phyloP scores from a whole-genome alignment of 1,284 basidiomycete genomes.

The Gomphus sp. region DNA sequence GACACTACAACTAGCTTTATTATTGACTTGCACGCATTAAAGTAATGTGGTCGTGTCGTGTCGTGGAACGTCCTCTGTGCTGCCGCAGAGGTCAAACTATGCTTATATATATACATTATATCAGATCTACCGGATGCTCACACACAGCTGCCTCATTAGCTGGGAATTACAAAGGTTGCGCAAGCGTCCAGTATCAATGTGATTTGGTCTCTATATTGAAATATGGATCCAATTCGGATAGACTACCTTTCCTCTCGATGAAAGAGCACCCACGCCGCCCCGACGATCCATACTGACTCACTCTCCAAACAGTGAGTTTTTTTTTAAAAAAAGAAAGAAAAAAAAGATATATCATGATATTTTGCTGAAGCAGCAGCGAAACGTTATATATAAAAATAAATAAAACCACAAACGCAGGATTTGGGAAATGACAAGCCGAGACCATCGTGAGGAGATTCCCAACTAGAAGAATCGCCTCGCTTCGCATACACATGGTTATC shows the following conservation, averaged over 20 bases:
- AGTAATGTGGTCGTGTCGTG: slow-evolving; percentile 60
- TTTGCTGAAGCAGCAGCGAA: too few relatives aligned
- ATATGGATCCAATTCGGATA: slow-evolving; percentile 33
- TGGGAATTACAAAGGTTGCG: slow-evolving; percentile 57
- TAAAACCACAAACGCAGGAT: slow-evolving; percentile 38
- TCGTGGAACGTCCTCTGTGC: slow-evolving; percentile 60
- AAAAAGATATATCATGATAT: too few relatives aligned
- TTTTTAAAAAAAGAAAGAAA: too few relatives aligned
- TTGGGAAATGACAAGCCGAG: slow-evolving; percentile 56
- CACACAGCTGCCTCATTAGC: slow-evolving; percentile 21
- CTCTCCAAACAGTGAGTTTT: slow-evolving; percentile 61
- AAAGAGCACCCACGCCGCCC: slow-evolving; percentile 57
- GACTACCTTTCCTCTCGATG: slow-evolving; percentile 69
- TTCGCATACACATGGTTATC: slow-evolving; percentile 56
- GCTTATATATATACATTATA: not conserved
- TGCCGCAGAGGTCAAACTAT: slow-evolving; percentile 45
- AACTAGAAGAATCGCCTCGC: slow-evolving; percentile 52
- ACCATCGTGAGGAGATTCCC: slow-evolving; percentile 55
- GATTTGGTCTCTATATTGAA: slow-evolving; percentile 29
- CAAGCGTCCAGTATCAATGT: slow-evolving; percentile 69
- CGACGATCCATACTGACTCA: slow-evolving; percentile 70
- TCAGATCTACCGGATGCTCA: not conserved
- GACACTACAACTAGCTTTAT: not conserved
- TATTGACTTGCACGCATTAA: not conserved
- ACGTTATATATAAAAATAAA: too few relatives aligned